Base-by-base conservation (phyloP, 78 protist genomes). In the Chrysochromulina tobinii region DNA sequence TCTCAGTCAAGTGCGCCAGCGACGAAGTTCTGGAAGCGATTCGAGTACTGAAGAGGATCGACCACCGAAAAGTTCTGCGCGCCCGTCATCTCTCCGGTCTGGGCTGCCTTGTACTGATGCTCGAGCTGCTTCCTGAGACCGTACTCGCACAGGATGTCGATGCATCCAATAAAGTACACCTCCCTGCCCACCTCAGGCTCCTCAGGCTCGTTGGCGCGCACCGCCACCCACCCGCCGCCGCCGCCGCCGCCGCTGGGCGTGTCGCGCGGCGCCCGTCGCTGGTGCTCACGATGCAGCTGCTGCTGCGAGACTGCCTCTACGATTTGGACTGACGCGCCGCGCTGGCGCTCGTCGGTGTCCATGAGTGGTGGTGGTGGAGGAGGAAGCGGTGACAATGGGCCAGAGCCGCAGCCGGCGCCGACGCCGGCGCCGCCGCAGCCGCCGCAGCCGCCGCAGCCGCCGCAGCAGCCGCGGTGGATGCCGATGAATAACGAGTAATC, bases 121-220 rank as follows among this genome's bases (percentile, higher is more conserved):
- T 75, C 83, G 6, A 75, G 51, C 57, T 75, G 83, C 83, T 75
- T 75, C 83, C 50, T 38, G 83, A 75, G 25, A 5, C 83, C 83
- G 23, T 75, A 75, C 57, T 75, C 83, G 83, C 83, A 75, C 20
- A 75, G 83, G 12, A 75, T 75, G 57, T 75, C 83, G 57, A 75
- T 75, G 25, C 38, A 11, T 3, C 83, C 83, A 11, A 75, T 57
- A 12, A 18, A 75, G 83, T 75, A 75, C 12, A 75, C 57, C 83
- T 75, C 83, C 57, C 50, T 75, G 58, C 21, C 51, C n/a, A 69
- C 51, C 55, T 11, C 14, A 59, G 12, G 12, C 64, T 14, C 64
- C 64, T 59, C 64, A 59, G 64, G 64, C 64, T 59, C 64, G 64
- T 12, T 12, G 38, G 38, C 38, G 38, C 38, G 38, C 38, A 38